Base-by-base conservation (phyloP, 176 grass and related monocot species). In the Bromus sterilis region DNA sequence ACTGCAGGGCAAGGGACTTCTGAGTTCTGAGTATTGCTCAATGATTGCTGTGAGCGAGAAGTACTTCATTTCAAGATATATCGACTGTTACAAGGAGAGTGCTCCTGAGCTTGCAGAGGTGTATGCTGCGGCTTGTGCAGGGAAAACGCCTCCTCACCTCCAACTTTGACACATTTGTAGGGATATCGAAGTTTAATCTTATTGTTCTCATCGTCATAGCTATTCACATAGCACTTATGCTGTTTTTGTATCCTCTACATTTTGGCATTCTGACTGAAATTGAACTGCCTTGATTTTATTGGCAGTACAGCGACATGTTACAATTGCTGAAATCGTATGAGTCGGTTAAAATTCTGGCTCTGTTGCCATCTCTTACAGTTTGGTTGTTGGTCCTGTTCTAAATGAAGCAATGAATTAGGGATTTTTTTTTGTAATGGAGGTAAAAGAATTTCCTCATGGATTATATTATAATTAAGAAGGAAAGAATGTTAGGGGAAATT, bases 1-100 rank as follows among this genome's bases (percentile, higher is more conserved):
- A 36, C 69, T 94, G 16, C 78, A 71, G 64, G 53, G 55, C 33
- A 86, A 86, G 55, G 86, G 88, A 20, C 75, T 93, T 42, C 28
- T 36, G 18, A 49, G 5, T 3, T 9, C 12, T 66, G 39, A 49
- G 26, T 79, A 48, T 35, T 79, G 4, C 41, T 48, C 77, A 1
- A 0, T 65, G 6, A 3, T 16, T 49, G 6, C 1, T n/a, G 41
- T 2, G 11, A 79, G 21, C 4, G 78, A 68, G 3, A n/a, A n/a
- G 13, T 2, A 24, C 39, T 79, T 79, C 20, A 9, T 31, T 13
- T 48, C 59, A 25, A 66, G 39, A 23, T 79, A 34, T 82, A 78
- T 92, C 7, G 76, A 76, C 60, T 7, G 10, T 16, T 75, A 86
- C 70, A 83, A 83, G 36, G 69, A 83, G 18, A 60, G 46, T 71